These are phyloP conservation scores for Gossypium laxum DNA, from an alignment of 441 rosid genomes.

Conservation along the genomic window DNA sequence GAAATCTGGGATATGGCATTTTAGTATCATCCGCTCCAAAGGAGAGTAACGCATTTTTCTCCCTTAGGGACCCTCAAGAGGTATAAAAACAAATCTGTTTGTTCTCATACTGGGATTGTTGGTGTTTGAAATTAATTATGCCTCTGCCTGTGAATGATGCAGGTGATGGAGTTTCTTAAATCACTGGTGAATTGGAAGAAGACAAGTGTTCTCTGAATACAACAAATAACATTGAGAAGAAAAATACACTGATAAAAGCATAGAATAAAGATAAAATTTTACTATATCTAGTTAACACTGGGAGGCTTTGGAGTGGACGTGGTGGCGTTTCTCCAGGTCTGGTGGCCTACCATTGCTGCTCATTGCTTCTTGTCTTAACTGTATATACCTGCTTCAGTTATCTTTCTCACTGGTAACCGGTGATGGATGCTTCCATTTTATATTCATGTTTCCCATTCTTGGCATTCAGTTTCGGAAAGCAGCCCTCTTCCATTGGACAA, in stretches of 20 bases:
- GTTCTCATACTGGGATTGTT: background rate
- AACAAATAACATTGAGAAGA: background rate
- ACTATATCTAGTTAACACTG: conserved; percentile 7
- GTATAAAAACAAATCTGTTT: conserved; percentile 22
- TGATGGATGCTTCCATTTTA: background rate
- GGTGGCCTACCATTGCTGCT: conserved; percentile 12
- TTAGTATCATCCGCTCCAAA: conserved; percentile 72
- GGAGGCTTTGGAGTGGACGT: conserved; percentile 22
- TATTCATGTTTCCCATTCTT: conserved; percentile 6
- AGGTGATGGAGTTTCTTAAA: conserved; percentile 87
- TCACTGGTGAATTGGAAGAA: conserved; percentile 64
- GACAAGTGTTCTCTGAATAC: conserved; percentile 34
- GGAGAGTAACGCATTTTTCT: conserved; percentile 74
- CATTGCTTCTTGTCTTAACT: conserved; percentile 25
- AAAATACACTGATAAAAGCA: conserved; percentile 18
- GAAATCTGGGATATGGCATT: conserved; percentile 67
- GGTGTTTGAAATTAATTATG: conserved; percentile 2
- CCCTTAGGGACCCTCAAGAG: conserved; percentile 79
- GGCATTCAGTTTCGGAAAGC: background rate
- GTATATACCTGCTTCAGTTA: conserved; percentile 35
- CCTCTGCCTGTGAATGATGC: conserved; percentile 6
- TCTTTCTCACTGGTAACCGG: background rate
- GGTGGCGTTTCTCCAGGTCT: background rate
- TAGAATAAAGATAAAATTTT: background rate
- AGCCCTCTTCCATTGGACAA: background rate